Evolutionary conservation across 257 asterid genomes (phyloP), one percentile per base, ranked within the genome.

Genomic region (Misopates orontium): DNA sequence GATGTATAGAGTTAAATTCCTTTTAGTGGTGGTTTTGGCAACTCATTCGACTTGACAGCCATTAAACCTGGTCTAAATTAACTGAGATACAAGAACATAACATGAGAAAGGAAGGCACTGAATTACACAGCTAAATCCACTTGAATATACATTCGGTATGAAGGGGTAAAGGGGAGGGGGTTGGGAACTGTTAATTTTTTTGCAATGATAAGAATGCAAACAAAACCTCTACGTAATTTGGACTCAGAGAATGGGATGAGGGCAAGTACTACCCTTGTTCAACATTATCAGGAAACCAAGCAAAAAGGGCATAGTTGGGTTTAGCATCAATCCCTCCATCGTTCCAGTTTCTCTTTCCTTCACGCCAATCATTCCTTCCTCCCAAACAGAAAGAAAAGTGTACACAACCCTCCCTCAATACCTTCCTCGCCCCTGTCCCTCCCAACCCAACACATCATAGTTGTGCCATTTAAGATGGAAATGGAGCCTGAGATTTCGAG

Each of bases 1-100:
- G 60, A 60, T 28, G 28, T 22, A 54, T 44, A 40, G 42, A 50
- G 52, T 64, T 53, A 44, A 65, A 36, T 40, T 65, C 64, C 51
- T 22, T 19, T 31, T 41, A 20, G 15, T 22, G 50, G 67, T 36
- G 47, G 48, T n/a, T 62, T 5, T 28, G 32, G 39, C 21, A 54
- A 64, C 67, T 24, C 44, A 54, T 56, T 56, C 19, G 21, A 24
- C 51, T 50, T n/a, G 22, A 63, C 62, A 52, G 15, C 61, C 42
- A 59, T 4, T 15, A 52, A 39, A 51, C 40, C 58, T 36, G 23
- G 48, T 66, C 31, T 17, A 51, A 21, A 51, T 18, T 22, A 32
- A 65, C 17, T 18, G 67, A 56, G 4, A 36, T 3, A 62, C 18
- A 44, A 56, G 16, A 42, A 52, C 1, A 62, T 21, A 58, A 36